phyloP scores from a whole-genome alignment of 441 rosid genomes.

The Caryocar brasiliense region DNA sequence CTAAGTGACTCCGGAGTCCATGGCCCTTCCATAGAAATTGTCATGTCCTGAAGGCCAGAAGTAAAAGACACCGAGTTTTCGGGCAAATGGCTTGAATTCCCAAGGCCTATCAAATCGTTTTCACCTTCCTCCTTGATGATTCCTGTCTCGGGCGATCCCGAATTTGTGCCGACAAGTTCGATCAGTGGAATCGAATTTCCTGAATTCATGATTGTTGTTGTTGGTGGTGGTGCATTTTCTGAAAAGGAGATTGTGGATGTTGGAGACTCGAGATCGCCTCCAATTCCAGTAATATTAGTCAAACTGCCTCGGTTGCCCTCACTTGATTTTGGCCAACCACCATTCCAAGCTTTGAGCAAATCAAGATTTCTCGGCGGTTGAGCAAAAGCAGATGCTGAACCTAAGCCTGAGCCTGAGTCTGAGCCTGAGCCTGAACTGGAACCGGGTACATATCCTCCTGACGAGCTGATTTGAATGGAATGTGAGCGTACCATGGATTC shows the following conservation, averaged over 20 bases:
- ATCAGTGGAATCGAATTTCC: constrained; percentile 27
- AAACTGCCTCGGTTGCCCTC: constrained; percentile 9
- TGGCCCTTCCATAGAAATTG: constrained; percentile 34
- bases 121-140: constrained; percentile 49
- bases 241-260: constrained; percentile 75
- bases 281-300: constrained; percentile 19
- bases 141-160: constrained; percentile 40
- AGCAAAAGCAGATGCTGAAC: constrained; percentile 8
- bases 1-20: constrained; percentile 40
- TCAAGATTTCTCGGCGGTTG: constrained; percentile 1
- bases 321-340: constrained; percentile 7
- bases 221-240: constrained; percentile 47
- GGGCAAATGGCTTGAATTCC: constrained; percentile 18
- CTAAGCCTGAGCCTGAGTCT: constrained; percentile 9
- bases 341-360: constrained; percentile 21
- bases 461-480: constrained; percentile 25
- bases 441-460: constrained; percentile 2
- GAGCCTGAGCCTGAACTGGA: constrained; percentile 1
- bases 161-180: constrained; percentile 39
- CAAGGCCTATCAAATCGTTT: constrained; percentile 45
- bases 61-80: constrained; percentile 37
- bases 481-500: constrained; percentile 74
- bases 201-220: constrained; percentile 10
- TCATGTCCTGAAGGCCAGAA: constrained; percentile 41
- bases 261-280: constrained; percentile 57